Percentiles rank a stretch among this genome's conserved stretches.
Evolutionary conservation across 1,284 basidiomycete genomes (phyloP).

Genomic region (Leccinum cinnamomeum): DNA sequence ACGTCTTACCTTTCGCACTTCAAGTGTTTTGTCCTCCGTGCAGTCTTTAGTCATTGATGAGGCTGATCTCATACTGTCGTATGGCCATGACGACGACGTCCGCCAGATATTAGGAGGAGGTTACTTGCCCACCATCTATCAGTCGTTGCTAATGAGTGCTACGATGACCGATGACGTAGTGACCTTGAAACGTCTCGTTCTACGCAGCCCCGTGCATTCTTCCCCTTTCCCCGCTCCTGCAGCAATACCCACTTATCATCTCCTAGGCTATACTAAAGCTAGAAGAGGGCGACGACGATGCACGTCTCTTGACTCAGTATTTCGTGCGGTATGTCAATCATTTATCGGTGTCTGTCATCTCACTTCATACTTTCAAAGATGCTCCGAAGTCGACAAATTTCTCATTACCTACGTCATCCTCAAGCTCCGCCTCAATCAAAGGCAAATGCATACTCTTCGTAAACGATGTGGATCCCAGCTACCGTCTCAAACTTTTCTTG

Average conservation of each 20-base stretch:
- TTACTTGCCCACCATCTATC: conserved; percentile 85
- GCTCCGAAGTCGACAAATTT: conserved; percentile 95
- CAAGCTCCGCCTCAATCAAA: conserved; percentile 88
- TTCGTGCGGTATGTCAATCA: conserved; percentile 59
- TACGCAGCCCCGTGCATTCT: conserved; percentile 80
- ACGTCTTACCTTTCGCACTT: conserved; percentile 39
- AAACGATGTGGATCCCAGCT: conserved; percentile 93
- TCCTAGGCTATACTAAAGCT: conserved; percentile 78
- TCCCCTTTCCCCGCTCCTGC: neutral
- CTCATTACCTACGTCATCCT: conserved; percentile 93
- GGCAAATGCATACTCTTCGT: conserved; percentile 98
- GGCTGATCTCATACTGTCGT: conserved; percentile 96
- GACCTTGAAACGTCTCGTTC: conserved; percentile 81
- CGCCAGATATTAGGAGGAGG: conserved; percentile 78
- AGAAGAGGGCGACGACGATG: conserved; percentile 83
- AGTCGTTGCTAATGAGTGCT: conserved; percentile 96
- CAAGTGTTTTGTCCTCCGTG: conserved; percentile 51
- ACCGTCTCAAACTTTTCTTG: conserved; percentile 94
- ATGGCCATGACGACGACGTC: conserved; percentile 50
- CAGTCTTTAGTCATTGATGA: conserved; percentile 96
- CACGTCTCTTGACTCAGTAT: conserved; percentile 83
- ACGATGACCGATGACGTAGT: conserved; percentile 99
- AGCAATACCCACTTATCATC: conserved; percentile 21
- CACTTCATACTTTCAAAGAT: conserved; percentile 45
- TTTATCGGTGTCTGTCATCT: neutral